phyloP scores from a whole-genome alignment of 139 green algal species.

The Chlamydomonas eustigma region DNA sequence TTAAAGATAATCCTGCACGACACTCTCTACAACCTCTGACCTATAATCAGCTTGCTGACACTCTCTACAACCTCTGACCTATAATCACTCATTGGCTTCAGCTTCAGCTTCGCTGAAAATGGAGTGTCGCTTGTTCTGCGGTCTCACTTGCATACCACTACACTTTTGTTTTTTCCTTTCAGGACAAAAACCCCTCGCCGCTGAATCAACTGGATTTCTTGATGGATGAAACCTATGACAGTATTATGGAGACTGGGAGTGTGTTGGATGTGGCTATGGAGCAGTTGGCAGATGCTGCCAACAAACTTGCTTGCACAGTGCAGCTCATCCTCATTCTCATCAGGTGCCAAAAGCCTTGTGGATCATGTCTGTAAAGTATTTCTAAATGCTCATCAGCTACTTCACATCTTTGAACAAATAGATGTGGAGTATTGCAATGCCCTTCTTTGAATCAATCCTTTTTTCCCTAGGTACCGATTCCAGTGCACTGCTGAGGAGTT shows the following conservation, averaged over 20 bases:
- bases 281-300: slow-evolving; percentile 8
- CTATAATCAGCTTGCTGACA: too few relatives aligned
- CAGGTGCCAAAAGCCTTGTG: slow-evolving; percentile 6
- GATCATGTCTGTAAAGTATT: background rate
- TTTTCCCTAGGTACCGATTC: slow-evolving; percentile 32
- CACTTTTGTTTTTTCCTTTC: background rate
- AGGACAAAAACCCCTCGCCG: slow-evolving; percentile 58
- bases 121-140: too few relatives aligned
- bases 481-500: slow-evolving; percentile 15
- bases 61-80: too few relatives aligned
- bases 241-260: slow-evolving; percentile 23
- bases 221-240: slow-evolving; percentile 54
- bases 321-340: slow-evolving; percentile 58
- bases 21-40: too few relatives aligned
- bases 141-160: too few relatives aligned
- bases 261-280: slow-evolving; percentile 35
- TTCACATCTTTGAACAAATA: too few relatives aligned
- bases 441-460: too few relatives aligned
- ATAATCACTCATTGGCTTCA: too few relatives aligned
- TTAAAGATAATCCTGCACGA: too few relatives aligned
- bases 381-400: too few relatives aligned
- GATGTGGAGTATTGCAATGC: too few relatives aligned
- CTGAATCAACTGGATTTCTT: slow-evolving; percentile 62
- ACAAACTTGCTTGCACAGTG: slow-evolving; percentile 32
- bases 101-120: too few relatives aligned